Percentiles rank a stretch among this genome's conserved stretches.
Evolutionary conservation across 352 stramenopile species (phyloP).

Genomic region (Globisporangium sylvaticum): DNA sequence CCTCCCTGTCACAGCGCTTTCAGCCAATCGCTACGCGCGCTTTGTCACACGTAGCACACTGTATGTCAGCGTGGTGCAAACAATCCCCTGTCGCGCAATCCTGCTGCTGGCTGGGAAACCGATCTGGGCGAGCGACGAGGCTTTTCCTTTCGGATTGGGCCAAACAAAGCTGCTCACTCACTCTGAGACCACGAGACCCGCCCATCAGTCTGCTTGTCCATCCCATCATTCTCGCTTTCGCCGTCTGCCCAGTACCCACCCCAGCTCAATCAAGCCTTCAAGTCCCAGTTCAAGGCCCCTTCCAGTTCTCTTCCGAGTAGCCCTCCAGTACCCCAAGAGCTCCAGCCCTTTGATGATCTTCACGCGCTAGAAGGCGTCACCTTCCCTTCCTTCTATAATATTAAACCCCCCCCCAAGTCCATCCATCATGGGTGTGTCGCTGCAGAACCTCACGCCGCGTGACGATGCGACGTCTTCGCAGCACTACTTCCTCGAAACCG

Average conservation of each 20-base stretch:
- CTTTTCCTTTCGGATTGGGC: no score
- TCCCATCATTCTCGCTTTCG: background rate
- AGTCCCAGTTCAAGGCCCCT: background rate
- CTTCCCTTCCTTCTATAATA: background rate
- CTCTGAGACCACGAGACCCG: background rate
- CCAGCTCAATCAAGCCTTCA: background rate
- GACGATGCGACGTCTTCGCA: background rate
- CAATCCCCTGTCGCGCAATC: background rate
- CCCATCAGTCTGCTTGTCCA: background rate
- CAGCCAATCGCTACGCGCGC: background rate
- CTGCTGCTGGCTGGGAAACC: background rate
- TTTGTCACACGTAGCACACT: background rate
- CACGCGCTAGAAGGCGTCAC: background rate
- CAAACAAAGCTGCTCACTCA: background rate
- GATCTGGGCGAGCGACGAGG: background rate
- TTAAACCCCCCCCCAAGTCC: no score
- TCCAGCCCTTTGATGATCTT: background rate
- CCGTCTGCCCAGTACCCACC: background rate
- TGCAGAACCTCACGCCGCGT: conserved; percentile 8
- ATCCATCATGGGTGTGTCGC: background rate
- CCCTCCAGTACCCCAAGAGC: background rate
- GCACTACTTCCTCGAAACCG: background rate
- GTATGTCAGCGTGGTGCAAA: background rate
- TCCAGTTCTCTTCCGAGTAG: background rate
- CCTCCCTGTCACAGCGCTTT: background rate